Conservation (phyloP, 2,329 filamentous ascomycete species). For the Colletotrichum sp. region DNA sequence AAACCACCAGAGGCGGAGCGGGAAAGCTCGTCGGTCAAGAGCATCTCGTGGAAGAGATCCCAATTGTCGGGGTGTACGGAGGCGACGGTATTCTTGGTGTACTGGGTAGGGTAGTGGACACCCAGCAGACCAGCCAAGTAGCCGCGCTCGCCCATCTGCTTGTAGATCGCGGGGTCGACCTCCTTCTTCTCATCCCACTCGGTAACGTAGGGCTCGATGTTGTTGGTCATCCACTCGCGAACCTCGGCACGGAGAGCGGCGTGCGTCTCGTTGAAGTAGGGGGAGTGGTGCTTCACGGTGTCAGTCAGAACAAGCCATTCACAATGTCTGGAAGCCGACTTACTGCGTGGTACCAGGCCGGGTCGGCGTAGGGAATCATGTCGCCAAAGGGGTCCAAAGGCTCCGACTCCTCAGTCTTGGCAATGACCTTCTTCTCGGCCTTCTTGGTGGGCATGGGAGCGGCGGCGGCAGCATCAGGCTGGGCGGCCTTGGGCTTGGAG, state of each 20-base stretch:
- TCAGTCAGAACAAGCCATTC: too few relatives aligned
- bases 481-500: constrained; percentile 75
- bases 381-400: constrained; percentile 85
- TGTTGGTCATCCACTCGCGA: constrained; percentile 87
- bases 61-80: constrained; percentile 86
- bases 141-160: constrained; percentile 90
- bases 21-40: constrained; percentile 93
- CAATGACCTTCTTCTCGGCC: constrained; percentile 38
- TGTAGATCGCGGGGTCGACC: constrained; percentile 89
- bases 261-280: constrained; percentile 95
- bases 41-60: constrained; percentile 98
- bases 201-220: constrained; percentile 88
- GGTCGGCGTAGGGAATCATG: constrained; percentile 89
- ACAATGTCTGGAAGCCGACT: constrained; percentile 35
- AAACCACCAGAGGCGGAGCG: constrained; percentile 89
- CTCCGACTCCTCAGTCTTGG: constrained; percentile 63
- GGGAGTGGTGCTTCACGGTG: constrained; percentile 80
- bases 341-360: constrained; percentile 93
- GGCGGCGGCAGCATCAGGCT: constrained; percentile 50
- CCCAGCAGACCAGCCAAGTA: constrained; percentile 94
- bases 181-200: constrained; percentile 98
- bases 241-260: constrained; percentile 89
- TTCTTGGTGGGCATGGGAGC: constrained; percentile 47
- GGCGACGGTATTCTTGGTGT: constrained; percentile 73
- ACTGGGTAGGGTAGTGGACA: constrained; percentile 78